Percentiles rank a stretch among this genome's conserved stretches.
Conservation (phyloP, 2,329 filamentous ascomycete genomes). For the Madurella mycetomatis region DNA sequence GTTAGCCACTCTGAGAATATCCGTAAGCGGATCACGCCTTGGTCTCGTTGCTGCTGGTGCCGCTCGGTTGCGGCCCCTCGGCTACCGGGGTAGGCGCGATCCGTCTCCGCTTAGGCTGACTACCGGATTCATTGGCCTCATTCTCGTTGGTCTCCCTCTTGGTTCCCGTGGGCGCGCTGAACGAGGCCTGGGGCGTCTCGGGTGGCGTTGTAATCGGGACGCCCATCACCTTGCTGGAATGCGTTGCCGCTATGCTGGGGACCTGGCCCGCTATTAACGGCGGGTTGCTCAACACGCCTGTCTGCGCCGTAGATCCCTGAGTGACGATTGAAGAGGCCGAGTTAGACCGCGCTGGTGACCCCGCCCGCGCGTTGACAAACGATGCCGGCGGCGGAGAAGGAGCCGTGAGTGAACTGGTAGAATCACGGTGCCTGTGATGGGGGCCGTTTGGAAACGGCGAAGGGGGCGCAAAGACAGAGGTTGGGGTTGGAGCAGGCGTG, state of each 20-base stretch:
- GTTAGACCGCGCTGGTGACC: slow-evolving; percentile 79
- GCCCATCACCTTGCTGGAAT: slow-evolving; percentile 57
- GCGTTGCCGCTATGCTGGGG: slow-evolving; percentile 70
- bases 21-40: neutral
- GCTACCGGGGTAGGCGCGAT: slow-evolving; percentile 63
- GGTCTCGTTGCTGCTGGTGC: neutral
- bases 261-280: slow-evolving; percentile 73
- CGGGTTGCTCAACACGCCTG: slow-evolving; percentile 67
- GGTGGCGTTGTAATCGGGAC: slow-evolving; percentile 85
- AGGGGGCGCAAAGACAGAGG: slow-evolving; percentile 56
- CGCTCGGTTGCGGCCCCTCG: slow-evolving; percentile 9
- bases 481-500: slow-evolving; percentile 68
- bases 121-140: slow-evolving; percentile 46
- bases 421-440: slow-evolving; percentile 54
- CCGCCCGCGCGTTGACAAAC: slow-evolving; percentile 60
- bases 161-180: slow-evolving; percentile 47
- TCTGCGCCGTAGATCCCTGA: slow-evolving; percentile 46
- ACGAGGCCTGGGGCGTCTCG: slow-evolving; percentile 70
- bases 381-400: slow-evolving; percentile 55
- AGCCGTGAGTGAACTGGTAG: slow-evolving; percentile 53
- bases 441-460: slow-evolving; percentile 51
- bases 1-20: neutral
- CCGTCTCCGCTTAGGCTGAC: slow-evolving; percentile 62
- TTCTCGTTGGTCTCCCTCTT: slow-evolving; percentile 56
- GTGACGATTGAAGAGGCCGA: slow-evolving; percentile 77